phyloP scores from a whole-genome alignment of 2,329 filamentous ascomycete species.

The Cladophialophora exuberans region DNA sequence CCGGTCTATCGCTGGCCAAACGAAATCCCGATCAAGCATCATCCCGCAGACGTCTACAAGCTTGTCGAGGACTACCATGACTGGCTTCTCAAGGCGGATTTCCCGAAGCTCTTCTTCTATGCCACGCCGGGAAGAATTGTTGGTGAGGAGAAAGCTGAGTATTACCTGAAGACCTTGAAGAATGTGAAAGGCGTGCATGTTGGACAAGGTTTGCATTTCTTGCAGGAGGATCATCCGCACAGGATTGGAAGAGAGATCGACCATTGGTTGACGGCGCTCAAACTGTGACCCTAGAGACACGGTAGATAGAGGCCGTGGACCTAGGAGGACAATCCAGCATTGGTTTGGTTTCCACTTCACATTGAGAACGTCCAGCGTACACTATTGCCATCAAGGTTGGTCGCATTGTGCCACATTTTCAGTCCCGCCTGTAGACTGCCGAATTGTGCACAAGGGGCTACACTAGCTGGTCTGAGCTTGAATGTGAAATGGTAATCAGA shows the following conservation, averaged over 20 bases:
- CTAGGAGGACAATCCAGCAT: no score
- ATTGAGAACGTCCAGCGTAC: no score
- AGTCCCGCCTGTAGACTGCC: no score
- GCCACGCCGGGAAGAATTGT: not conserved
- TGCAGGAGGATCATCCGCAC: conserved; percentile 8
- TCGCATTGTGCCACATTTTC: no score
- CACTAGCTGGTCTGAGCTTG: no score
- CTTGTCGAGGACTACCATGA: not conserved
- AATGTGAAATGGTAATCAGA: no score
- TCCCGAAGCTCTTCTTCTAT: conserved; percentile 1
- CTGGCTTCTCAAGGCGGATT: not conserved
- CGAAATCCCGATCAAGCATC: not conserved
- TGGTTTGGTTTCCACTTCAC: no score
- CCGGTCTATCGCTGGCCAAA: conserved; percentile 4
- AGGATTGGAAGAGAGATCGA: conserved; percentile 8
- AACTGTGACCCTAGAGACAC: no score
- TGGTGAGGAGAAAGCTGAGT: not conserved
- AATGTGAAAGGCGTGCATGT: not conserved
- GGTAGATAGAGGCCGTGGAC: no score
- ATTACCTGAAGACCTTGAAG: not conserved
- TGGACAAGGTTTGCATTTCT: not conserved
- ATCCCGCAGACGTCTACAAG: not conserved
- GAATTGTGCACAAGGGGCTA: no score
- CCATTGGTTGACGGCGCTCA: no score
- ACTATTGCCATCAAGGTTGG: no score